These are phyloP conservation scores for Crassisporium funariophilum DNA, from an alignment of 768 basidiomycete species.

Conservation along the genomic window DNA sequence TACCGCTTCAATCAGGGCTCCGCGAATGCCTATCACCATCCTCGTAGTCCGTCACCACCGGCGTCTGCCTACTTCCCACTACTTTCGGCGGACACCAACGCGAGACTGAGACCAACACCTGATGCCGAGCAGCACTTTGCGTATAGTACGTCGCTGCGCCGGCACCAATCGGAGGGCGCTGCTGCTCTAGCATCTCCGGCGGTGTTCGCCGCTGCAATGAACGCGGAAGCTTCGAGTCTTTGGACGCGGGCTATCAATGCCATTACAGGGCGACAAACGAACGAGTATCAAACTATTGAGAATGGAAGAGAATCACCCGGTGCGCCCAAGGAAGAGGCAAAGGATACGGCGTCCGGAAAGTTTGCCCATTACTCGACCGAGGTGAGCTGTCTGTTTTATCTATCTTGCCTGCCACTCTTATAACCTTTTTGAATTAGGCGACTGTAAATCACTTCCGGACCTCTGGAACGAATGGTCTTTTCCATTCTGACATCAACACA, in stretches of 20 bases:
- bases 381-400: slow-evolving; percentile 41
- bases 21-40: slow-evolving; percentile 22
- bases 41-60: slow-evolving; percentile 63
- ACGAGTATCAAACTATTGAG: slow-evolving; percentile 37
- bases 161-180: slow-evolving; percentile 58
- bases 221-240: slow-evolving; percentile 50
- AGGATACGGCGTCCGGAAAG: slow-evolving; percentile 64
- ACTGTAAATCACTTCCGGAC: slow-evolving; percentile 74
- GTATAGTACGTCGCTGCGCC: slow-evolving; percentile 77
- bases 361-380: slow-evolving; percentile 70
- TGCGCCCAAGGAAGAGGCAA: slow-evolving; percentile 31
- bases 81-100: slow-evolving; percentile 48
- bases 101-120: slow-evolving; percentile 57
- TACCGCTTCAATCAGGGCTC: slow-evolving; percentile 31
- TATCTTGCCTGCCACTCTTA: slow-evolving; percentile 6
- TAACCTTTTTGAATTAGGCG: slow-evolving; percentile 47
- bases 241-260: slow-evolving; percentile 48
- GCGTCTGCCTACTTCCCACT: slow-evolving; percentile 80
- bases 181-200: slow-evolving; percentile 49
- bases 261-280: slow-evolving; percentile 40
- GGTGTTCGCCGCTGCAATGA: slow-evolving; percentile 46
- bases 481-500: slow-evolving; percentile 59
- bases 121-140: slow-evolving; percentile 77
- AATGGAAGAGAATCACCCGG: slow-evolving; percentile 38
- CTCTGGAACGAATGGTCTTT: slow-evolving; percentile 61